A percentile compares a stretch with the other conserved stretches of the same genome.
These are phyloP conservation scores for Haematococcus sp. DNA, from an alignment of 139 green algal genomes.

Conservation along the genomic window DNA sequence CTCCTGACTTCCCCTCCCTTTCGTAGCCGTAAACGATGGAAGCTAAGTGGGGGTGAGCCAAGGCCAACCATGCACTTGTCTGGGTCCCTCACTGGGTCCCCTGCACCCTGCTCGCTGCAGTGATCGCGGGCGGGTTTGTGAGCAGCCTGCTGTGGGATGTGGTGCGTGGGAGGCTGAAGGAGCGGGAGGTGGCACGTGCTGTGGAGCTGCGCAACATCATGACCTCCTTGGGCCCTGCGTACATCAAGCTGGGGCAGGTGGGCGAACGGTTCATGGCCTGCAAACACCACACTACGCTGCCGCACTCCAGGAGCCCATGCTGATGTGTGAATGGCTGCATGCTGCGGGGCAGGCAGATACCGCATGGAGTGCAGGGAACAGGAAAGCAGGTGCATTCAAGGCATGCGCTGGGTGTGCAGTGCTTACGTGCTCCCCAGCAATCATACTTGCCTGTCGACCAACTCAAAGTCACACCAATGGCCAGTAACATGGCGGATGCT, in stretches of 20 bases:
- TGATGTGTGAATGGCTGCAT: background rate
- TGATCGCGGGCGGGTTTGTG: slow-evolving; percentile 81
- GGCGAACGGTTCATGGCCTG: background rate
- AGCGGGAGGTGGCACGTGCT: slow-evolving; percentile 55
- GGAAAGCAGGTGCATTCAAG: no score
- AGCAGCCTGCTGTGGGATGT: slow-evolving; percentile 61
- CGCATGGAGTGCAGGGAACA: background rate
- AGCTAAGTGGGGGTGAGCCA: no score
- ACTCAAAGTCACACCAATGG: no score
- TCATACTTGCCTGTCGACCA: no score
- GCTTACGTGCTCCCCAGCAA: no score
- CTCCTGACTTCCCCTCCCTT: no score
- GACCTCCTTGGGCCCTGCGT: slow-evolving; percentile 86
- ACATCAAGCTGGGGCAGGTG: slow-evolving; percentile 97
- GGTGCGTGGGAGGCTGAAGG: slow-evolving; percentile 50
- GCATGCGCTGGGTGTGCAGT: no score
- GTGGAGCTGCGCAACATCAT: slow-evolving; percentile 95
- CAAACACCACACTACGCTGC: background rate
- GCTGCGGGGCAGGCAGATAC: no score
- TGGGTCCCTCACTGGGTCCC: no score
- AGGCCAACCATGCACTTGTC: no score
- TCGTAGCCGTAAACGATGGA: no score
- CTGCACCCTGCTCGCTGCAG: slow-evolving; percentile 17
- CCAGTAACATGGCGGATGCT: no score
- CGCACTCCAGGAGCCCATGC: background rate